A percentile compares a stretch with the other conserved stretches of the same genome.
Evolutionary conservation across 345 rosid genomes (phyloP).

Genomic region (Gossypium bickii): DNA sequence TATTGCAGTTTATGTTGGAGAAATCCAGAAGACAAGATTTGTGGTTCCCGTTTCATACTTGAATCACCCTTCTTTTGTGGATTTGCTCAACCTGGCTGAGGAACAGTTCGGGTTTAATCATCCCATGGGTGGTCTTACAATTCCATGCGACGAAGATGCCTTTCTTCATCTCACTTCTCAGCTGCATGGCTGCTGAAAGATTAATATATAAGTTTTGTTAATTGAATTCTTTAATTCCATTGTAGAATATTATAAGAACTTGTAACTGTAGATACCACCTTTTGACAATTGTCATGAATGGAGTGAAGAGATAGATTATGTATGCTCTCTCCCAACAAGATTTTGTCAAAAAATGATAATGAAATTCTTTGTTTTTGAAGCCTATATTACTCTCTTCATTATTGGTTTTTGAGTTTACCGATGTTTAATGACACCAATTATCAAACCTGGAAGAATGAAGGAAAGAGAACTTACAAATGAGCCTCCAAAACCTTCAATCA

Average conservation of each 20-base stretch:
- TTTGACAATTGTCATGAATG: neutral
- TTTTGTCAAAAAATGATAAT: conserved; percentile 1
- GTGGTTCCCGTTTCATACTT: conserved; percentile 63
- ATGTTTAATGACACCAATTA: neutral
- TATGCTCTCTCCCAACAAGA: neutral
- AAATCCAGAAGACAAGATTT: conserved; percentile 47
- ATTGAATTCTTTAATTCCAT: neutral
- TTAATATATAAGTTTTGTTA: neutral
- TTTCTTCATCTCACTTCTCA: conserved; percentile 39
- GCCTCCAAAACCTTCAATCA: too few species aligned
- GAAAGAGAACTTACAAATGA: too few species aligned
- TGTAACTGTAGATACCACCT: neutral
- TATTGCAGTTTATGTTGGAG: conserved; percentile 53
- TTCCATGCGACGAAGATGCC: conserved; percentile 71
- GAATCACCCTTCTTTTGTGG: conserved; percentile 60
- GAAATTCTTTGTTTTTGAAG: neutral
- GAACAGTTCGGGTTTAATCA: conserved; percentile 75
- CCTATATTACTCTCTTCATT: neutral
- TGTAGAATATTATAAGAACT: conserved; percentile 6
- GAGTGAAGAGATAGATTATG: neutral
- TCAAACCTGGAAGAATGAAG: neutral
- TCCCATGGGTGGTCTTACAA: conserved; percentile 75
- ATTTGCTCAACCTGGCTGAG: conserved; percentile 57
- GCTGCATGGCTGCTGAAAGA: conserved; percentile 18
- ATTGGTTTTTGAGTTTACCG: neutral